Percentiles rank a stretch among this genome's conserved stretches.
Conservation (phyloP, 228 moss, liverwort and hornwort genomes). For the Sphagnum magellanicum region DNA sequence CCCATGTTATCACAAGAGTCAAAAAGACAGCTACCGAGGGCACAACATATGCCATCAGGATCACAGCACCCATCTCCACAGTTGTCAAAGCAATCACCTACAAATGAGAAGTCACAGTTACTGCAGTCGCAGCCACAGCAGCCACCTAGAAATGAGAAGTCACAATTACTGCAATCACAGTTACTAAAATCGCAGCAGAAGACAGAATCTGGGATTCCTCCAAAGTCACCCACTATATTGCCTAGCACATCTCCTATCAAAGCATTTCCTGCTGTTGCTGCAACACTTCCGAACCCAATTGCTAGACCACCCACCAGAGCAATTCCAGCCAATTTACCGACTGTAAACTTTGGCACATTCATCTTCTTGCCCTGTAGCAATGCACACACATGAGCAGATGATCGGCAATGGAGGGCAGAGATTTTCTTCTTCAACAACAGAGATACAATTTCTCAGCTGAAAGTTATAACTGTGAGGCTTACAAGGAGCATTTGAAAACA, state of each 20-base stretch:
- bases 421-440: no score
- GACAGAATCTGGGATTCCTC: conserved; percentile 12
- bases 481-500: background rate
- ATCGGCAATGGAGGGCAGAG: background rate
- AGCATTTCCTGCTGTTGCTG: conserved; percentile 62
- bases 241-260: conserved; percentile 30
- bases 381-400: background rate
- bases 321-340: conserved; percentile 47
- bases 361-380: conserved; percentile 59
- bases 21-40: conserved; percentile 14
- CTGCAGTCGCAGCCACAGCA: conserved; percentile 17
- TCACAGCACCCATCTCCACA: conserved; percentile 15
- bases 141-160: conserved; percentile 11
- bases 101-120: conserved; percentile 7
- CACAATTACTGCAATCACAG: conserved; percentile 16
- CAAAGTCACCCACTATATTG: conserved; percentile 11
- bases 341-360: conserved; percentile 50
- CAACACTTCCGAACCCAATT: conserved; percentile 74
- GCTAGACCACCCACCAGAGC: conserved; percentile 60
- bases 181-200: conserved; percentile 16
- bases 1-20: background rate
- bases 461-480: no score
- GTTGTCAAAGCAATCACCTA: conserved; percentile 13
- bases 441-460: no score
- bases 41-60: conserved; percentile 15